Base-by-base conservation (phyloP, 1,139 yeast genomes). In the Suhomyces bokatorum region DNA sequence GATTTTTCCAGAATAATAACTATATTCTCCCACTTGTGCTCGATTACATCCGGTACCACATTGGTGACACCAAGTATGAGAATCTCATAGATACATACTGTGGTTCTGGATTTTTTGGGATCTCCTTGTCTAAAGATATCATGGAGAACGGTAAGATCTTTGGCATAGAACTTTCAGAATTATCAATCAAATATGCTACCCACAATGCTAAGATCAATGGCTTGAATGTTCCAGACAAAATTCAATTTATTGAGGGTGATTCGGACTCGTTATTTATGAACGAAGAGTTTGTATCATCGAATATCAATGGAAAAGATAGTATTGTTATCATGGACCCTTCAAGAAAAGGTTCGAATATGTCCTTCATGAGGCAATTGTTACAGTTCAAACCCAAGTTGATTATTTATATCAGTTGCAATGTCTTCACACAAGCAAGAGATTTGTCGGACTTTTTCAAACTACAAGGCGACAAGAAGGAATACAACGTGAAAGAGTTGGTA, bases 291-390 rank as follows among this genome's bases (percentile, higher is more conserved):
- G 31, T 50, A 4, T 46, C 48, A 4, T 50, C 66, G 1, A 57
- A 55, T 3, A 60, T 70, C 12, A 46, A 33, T 34, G 77, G 78
- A 0, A 45, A 58, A 0, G 64, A 70, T 2, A 62, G 71, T 7
- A 58, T 73, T 9, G 75, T 74, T 1, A 66, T 74, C 12, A 69
- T 74, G 66, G 77, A 74, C 49, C 79, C 79, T 2, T 73, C 79
- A 0, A 57, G 79, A 43, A 71, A 70, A 49, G 79, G 79, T 0
- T 67, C 77, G 6, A 62, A 67, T 34, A 53, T 54, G 34, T 50
- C 48, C 2, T 74, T 72, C 46, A 51, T 74, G 52, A 50, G 51
- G 40, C 78, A 74, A 46, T 52, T 74, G 26, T 46, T 68, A 15
- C 62, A 62, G 4, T 73, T 73, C 50, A 55, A 58, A 38, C 79